These are phyloP conservation scores for Annulohypoxylon stygium DNA, from an alignment of 495 filamentous ascomycete genomes.

Conservation along the genomic window DNA sequence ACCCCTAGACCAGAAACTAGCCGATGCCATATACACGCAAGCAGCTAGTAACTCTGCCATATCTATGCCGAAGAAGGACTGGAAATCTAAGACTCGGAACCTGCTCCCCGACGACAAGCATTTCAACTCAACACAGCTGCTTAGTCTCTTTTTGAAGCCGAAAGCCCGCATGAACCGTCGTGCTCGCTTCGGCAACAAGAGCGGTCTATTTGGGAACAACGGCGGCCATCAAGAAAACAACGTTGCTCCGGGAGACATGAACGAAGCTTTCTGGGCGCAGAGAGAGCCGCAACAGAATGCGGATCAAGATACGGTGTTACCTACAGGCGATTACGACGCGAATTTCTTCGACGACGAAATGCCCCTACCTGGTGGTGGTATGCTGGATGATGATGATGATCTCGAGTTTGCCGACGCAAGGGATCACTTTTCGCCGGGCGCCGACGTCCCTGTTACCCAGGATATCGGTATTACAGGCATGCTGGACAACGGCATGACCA, in stretches of 20 bases:
- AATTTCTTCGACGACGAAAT: constrained; percentile 99
- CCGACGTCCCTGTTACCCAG: constrained; percentile 62
- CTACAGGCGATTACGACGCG: constrained; percentile 87
- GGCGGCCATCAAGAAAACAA: constrained; percentile 63
- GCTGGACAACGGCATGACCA: constrained; percentile 62
- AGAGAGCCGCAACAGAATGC: constrained; percentile 65
- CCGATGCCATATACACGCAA: constrained; percentile 86
- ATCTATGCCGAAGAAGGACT: constrained; percentile 89
- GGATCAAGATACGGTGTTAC: constrained; percentile 58
- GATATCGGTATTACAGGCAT: constrained; percentile 63
- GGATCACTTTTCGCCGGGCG: constrained; percentile 87
- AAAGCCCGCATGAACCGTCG: constrained; percentile 78
- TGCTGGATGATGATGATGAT: constrained; percentile 82
- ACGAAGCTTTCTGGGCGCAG: constrained; percentile 97
- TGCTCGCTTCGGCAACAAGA: constrained; percentile 49
- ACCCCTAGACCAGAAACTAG: constrained; percentile 74
- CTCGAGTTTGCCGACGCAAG: constrained; percentile 87
- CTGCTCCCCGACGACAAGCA: constrained; percentile 98
- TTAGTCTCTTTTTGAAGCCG: constrained; percentile 93
- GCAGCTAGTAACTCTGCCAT: constrained; percentile 85
- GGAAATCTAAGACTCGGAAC: constrained; percentile 93
- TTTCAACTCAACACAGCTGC: constrained; percentile 91
- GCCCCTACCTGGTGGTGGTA: constrained; percentile 75
- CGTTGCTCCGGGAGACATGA: constrained; percentile 79
- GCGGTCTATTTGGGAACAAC: constrained; percentile 55